Evolutionary conservation across 1,284 basidiomycete genomes (phyloP), one percentile per base, ranked within the genome.

Genomic region (Moesziomyces globuligerus): DNA sequence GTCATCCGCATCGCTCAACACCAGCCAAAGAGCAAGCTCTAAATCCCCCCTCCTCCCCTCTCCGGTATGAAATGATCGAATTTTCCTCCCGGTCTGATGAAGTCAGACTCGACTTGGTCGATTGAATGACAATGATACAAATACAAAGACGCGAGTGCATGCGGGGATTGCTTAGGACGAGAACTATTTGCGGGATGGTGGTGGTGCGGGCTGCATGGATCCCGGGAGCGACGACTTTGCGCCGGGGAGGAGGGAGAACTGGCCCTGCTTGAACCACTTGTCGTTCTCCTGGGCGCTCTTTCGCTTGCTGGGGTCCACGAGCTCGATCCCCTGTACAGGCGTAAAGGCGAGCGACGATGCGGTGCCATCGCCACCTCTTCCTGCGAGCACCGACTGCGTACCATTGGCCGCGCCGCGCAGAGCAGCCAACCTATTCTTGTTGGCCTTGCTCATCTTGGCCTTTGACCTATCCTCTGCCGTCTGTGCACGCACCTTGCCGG

Each of bases 361-460:
- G 3, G 91, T 94, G 41, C 95, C 95, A 53, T 70, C 60, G 37
- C 44, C 25, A 7, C 5, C 20, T 7, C 37, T 37, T 17, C 47
- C 10, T 4, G 37, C 43, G 26, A 50, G 18, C 17, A 48, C 44
- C 11, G 59, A 94, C 86, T 25, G 90, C 86, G 49, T 91, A 7
- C 44, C 48, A 2, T 29, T 37, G 0, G 36, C 52, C 5, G 52
- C 55, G 0, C 59, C 55, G 32, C 76, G 77, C 47, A 84, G 67
- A 24, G 74, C 72, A 4, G 81, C 77, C n/a, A 85, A 57, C 24
- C 95, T 89, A 51, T 94, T 86, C 82, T 93, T 94, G 85, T 97
- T 97, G 41, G 90, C 88, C 84, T 97, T 94, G n/a, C 93, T 95
- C 84, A 99, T 86, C 86, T 97, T 97, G 38, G 94, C 95, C 86